phyloP scores from a whole-genome alignment of 495 filamentous ascomycete genomes.

The Penicillium atrosanguineum region DNA sequence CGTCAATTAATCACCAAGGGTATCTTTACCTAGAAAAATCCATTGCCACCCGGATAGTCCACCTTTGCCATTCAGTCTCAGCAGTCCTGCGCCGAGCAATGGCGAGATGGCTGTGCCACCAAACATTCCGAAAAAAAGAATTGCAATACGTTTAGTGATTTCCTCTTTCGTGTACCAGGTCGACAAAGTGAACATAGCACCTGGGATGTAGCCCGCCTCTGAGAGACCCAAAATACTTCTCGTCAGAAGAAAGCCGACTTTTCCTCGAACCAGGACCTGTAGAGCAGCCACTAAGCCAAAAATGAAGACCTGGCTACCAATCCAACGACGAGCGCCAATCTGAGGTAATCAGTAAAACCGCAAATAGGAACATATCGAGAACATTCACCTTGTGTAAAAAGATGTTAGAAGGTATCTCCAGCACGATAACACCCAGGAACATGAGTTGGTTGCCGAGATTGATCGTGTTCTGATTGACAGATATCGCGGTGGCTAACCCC shows the following conservation, averaged over 20 bases:
- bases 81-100: constrained; percentile 42
- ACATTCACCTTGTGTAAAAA: constrained; percentile 26
- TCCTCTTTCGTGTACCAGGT: constrained; percentile 54
- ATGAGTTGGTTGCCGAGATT: constrained; percentile 56
- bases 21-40: constrained; percentile 46
- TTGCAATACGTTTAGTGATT: constrained; percentile 47
- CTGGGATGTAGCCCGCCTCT: constrained; percentile 58
- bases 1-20: neutral
- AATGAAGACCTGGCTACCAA: constrained; percentile 48
- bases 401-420: constrained; percentile 55
- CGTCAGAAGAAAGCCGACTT: constrained; percentile 41
- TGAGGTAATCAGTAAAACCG: constrained; percentile 19
- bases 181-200: constrained; percentile 53
- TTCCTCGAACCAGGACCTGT: constrained; percentile 50
- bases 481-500: constrained; percentile 41
- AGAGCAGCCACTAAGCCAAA: constrained; percentile 52
- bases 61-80: constrained; percentile 47
- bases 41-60: constrained; percentile 56
- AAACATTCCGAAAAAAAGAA: constrained; percentile 53
- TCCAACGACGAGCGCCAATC: constrained; percentile 50
- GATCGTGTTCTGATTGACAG: constrained; percentile 49
- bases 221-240: constrained; percentile 48
- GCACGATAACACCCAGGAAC: constrained; percentile 48
- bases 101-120: constrained; percentile 47
- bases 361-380: neutral